A percentile compares a stretch with the other conserved stretches of the same genome.
These are phyloP conservation scores for Malassezia cuniculi DNA, from an alignment of 1,284 basidiomycete genomes.

Conservation along the genomic window DNA sequence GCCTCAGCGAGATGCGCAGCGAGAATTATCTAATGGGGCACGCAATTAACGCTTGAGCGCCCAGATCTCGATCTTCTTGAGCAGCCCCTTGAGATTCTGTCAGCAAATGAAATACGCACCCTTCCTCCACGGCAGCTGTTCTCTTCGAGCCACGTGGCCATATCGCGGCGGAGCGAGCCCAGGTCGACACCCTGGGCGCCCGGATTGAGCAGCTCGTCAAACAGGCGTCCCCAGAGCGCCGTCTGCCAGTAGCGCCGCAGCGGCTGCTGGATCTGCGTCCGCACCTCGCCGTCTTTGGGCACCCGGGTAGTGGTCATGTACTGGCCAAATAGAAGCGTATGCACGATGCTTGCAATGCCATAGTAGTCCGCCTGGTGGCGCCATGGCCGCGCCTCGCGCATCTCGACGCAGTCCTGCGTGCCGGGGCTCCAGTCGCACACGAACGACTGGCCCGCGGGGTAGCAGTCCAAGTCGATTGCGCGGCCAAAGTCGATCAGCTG, in stretches of 20 bases:
- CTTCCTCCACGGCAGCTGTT: conserved; percentile 61
- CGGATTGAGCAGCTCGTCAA: conserved; percentile 70
- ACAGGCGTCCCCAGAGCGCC: conserved; percentile 70
- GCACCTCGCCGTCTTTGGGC: conserved; percentile 6
- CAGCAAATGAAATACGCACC: background rate
- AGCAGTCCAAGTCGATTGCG: conserved; percentile 73
- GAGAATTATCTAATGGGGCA: conserved; percentile 21
- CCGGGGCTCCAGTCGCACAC: conserved; percentile 65
- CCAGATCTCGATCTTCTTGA: conserved; percentile 42
- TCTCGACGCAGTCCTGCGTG: conserved; percentile 77
- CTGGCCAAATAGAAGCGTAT: conserved; percentile 89
- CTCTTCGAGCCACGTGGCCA: conserved; percentile 69
- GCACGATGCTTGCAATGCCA: conserved; percentile 79
- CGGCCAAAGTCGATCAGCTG: conserved; percentile 93
- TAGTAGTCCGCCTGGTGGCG: conserved; percentile 91
- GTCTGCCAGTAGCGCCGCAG: conserved; percentile 93
- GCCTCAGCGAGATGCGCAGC: conserved; percentile 40
- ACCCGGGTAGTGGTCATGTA: conserved; percentile 51
- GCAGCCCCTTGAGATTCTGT: conserved; percentile 33
- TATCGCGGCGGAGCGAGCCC: conserved; percentile 56
- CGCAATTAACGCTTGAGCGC: conserved; percentile 6
- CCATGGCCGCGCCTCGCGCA: conserved; percentile 71
- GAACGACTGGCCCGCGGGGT: conserved; percentile 57
- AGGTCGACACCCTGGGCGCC: conserved; percentile 62
- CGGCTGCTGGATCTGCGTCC: conserved; percentile 50